A percentile compares a stretch with the other conserved stretches of the same genome.
Evolutionary conservation across 345 rosid genomes (phyloP).

Genomic region (Lenwebbia sp.): DNA sequence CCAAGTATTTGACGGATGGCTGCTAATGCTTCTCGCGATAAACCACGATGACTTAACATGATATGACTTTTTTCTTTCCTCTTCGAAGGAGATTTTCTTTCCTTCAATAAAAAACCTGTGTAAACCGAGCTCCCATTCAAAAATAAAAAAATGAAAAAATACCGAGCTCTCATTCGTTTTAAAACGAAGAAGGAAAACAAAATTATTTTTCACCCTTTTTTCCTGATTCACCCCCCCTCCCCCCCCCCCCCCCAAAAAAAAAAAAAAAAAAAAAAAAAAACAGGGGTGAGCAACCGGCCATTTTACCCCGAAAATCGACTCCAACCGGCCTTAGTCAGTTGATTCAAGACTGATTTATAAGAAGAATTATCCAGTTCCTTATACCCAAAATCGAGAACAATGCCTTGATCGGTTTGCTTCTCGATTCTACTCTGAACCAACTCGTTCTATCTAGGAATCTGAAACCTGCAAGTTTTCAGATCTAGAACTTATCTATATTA

Average conservation of each 20-base stretch:
- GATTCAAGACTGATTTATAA: neutral
- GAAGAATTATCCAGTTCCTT: rapidly evolving
- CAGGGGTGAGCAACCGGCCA: neutral
- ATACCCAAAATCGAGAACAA: neutral
- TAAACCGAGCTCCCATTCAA: neutral
- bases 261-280: too few relatives aligned
- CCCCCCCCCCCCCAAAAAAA: too few relatives aligned
- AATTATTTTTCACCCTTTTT: neutral
- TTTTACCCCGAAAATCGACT: neutral
- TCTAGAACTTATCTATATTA: too few relatives aligned
- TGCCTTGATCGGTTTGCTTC: too few relatives aligned
- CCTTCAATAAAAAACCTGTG: neutral
- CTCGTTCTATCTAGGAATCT: too few relatives aligned
- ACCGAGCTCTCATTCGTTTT: neutral
- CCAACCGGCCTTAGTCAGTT: too few relatives aligned
- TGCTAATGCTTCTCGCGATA: too few relatives aligned
- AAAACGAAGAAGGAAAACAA: neutral
- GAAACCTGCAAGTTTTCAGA: too few relatives aligned
- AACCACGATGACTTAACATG: neutral
- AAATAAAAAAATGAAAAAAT: too few relatives aligned
- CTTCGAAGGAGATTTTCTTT: neutral
- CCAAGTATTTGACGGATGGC: too few relatives aligned
- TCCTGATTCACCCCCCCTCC: neutral
- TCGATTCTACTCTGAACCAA: too few relatives aligned
- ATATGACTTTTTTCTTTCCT: neutral